phyloP scores from a whole-genome alignment of 2,329 filamentous ascomycete genomes.

The Xylaria hypoxylon region DNA sequence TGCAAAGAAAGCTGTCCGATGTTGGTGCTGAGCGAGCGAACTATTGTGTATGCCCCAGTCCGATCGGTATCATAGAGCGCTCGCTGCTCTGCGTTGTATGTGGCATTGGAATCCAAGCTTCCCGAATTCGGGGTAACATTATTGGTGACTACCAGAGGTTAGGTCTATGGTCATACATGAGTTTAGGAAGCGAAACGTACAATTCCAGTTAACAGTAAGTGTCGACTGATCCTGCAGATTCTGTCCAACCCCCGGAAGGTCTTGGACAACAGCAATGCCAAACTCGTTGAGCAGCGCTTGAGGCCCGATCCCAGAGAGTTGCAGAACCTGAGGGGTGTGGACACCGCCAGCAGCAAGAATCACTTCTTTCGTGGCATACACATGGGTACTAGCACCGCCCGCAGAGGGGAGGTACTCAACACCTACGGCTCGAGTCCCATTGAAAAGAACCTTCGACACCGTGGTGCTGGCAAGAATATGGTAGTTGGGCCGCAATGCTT shows the following conservation, averaged over 20 bases:
- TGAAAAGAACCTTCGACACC: slow-evolving; percentile 66
- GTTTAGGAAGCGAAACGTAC: slow-evolving; percentile 18
- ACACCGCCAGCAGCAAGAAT: slow-evolving; percentile 57
- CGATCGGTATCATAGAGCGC: slow-evolving; percentile 47
- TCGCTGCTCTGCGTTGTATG: slow-evolving; percentile 51
- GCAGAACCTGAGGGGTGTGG: slow-evolving; percentile 59
- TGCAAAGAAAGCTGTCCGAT: slow-evolving; percentile 48
- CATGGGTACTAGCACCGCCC: slow-evolving; percentile 51
- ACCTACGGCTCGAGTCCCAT: slow-evolving; percentile 65
- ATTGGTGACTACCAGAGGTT: slow-evolving; percentile 41
- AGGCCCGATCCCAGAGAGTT: slow-evolving; percentile 63
- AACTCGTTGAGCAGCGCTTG: slow-evolving; percentile 52
- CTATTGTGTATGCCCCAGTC: slow-evolving; percentile 35
- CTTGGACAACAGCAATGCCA: slow-evolving; percentile 56
- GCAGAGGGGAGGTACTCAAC: slow-evolving; percentile 64
- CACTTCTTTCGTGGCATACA: slow-evolving; percentile 59
- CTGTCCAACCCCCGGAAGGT: slow-evolving; percentile 62
- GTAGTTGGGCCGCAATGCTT: slow-evolving; percentile 63
- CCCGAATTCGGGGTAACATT: slow-evolving; percentile 46
- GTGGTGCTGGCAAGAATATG: slow-evolving; percentile 69
- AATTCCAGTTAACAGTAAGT: slow-evolving; percentile 39
- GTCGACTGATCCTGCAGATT: slow-evolving; percentile 56
- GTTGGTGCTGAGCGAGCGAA: slow-evolving; percentile 31
- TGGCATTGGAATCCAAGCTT: slow-evolving; percentile 49
- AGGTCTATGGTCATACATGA: neutral